phyloP scores from a whole-genome alignment of 2,329 filamentous ascomycete genomes.

The Fusarium praegraminearum region DNA sequence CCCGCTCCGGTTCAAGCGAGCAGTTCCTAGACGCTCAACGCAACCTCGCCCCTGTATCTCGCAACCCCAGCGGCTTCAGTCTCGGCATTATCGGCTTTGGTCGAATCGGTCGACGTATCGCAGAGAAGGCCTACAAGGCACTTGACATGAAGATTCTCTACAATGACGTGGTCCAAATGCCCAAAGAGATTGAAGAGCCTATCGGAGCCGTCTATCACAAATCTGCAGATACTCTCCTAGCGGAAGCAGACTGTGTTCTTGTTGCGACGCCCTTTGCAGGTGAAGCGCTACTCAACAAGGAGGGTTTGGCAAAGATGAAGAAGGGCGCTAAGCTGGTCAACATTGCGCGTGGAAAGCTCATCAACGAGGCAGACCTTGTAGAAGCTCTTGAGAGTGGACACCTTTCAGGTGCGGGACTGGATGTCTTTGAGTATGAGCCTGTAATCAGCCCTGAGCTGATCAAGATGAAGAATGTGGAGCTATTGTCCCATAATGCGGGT shows the following conservation, averaged over 20 bases:
- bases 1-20: constrained; percentile 43
- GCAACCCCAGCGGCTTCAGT: constrained; percentile 44
- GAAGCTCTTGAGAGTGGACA: constrained; percentile 70
- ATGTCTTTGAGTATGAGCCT: constrained; percentile 80
- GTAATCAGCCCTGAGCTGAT: constrained; percentile 45
- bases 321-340: constrained; percentile 76
- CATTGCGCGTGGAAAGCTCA: constrained; percentile 77
- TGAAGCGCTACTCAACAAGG: constrained; percentile 53
- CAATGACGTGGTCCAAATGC: constrained; percentile 45
- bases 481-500: constrained; percentile 45
- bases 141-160: constrained; percentile 48
- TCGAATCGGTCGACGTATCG: constrained; percentile 44
- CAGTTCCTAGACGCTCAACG: constrained; percentile 44
- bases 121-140: constrained; percentile 46
- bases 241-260: constrained; percentile 44
- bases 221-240: constrained; percentile 39
- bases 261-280: constrained; percentile 45
- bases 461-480: constrained; percentile 46
- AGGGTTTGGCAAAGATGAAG: constrained; percentile 78
- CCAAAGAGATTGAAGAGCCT: constrained; percentile 25
- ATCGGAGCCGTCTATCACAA: constrained; percentile 41
- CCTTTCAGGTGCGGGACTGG: constrained; percentile 74
- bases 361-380: constrained; percentile 77
- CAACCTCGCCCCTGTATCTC: constrained; percentile 43
- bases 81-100: constrained; percentile 47